Evolutionary conservation across 805 yeast genomes (phyloP).

Genomic region (Blastobotrys parvus): DNA sequence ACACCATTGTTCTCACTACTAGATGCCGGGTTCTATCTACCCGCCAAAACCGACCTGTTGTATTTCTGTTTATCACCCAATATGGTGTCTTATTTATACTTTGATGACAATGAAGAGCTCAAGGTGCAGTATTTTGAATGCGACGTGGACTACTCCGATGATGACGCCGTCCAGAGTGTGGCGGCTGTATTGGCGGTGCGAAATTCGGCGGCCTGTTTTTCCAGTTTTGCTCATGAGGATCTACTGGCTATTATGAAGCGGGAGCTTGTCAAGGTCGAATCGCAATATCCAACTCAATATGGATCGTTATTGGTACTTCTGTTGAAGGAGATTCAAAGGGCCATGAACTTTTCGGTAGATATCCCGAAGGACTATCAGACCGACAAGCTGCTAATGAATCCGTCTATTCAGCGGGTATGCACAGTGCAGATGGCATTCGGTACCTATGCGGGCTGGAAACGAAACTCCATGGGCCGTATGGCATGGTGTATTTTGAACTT

Average conservation of each 20-base stretch:
- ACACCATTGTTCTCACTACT: conserved; percentile 11
- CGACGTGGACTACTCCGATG: conserved; percentile 4
- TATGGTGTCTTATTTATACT: conserved; percentile 21
- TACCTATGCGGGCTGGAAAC: conserved; percentile 36
- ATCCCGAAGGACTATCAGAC: conserved; percentile 58
- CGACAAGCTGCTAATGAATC: conserved; percentile 66
- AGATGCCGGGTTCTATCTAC: conserved; percentile 19
- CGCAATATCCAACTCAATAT: conserved; percentile 13
- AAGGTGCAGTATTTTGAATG: conserved; percentile 13
- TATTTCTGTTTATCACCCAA: conserved; percentile 29
- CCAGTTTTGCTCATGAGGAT: conserved; percentile 62
- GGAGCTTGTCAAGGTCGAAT: conserved; percentile 28
- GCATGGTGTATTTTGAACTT: conserved; percentile 62
- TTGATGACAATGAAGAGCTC: conserved; percentile 7
- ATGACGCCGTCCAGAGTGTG: conserved; percentile 7
- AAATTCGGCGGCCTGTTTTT: conserved; percentile 65
- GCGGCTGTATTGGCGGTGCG: conserved; percentile 56
- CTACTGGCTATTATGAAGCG: conserved; percentile 47
- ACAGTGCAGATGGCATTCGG: conserved; percentile 65
- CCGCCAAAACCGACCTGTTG: conserved; percentile 8
- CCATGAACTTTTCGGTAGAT: conserved; percentile 64
- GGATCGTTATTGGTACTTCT: conserved; percentile 35
- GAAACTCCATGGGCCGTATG: conserved; percentile 37
- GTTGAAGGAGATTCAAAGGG: conserved; percentile 61
- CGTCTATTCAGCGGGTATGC: conserved; percentile 66